A percentile compares a stretch with the other conserved stretches of the same genome.
Evolutionary conservation across 1,139 yeast genomes (phyloP).

Genomic region (Blastobotrys raffinosifermentans): DNA sequence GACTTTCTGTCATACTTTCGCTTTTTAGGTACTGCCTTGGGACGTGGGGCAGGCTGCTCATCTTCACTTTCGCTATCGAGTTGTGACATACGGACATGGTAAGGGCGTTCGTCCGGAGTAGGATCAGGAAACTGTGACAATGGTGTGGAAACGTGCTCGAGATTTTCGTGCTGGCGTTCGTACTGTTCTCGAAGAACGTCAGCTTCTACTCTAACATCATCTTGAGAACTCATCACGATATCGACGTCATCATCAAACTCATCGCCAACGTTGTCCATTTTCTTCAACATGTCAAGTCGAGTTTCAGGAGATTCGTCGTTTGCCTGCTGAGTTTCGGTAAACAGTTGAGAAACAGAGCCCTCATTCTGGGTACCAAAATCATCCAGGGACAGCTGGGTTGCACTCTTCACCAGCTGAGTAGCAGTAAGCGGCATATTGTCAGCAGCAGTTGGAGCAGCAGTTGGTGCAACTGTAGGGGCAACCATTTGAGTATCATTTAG

Average conservation of each 20-base stretch:
- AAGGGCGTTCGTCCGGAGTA: slow-evolving; percentile 17
- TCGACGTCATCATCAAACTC: not conserved
- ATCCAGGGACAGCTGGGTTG: too few relatives aligned
- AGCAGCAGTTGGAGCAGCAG: too few relatives aligned
- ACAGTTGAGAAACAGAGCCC: too few relatives aligned
- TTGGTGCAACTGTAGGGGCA: not conserved
- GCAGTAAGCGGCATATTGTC: too few relatives aligned
- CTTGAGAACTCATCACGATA: too few relatives aligned
- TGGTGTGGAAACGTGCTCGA: too few relatives aligned
- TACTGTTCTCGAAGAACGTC: slow-evolving; percentile 7
- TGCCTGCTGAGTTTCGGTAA: too few relatives aligned
- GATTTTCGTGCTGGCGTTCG: slow-evolving; percentile 7
- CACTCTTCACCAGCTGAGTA: too few relatives aligned
- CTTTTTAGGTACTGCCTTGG: slow-evolving; percentile 20
- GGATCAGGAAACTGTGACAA: slow-evolving; percentile 16
- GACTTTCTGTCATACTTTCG: slow-evolving; percentile 40
- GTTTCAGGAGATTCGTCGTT: slow-evolving; percentile 11
- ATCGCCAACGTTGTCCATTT: not conserved
- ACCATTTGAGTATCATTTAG: slow-evolving; percentile 13
- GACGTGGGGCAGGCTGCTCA: slow-evolving; percentile 34
- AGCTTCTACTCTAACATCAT: too few relatives aligned
- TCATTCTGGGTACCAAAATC: too few relatives aligned
- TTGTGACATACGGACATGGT: slow-evolving; percentile 36
- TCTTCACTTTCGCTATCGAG: too few relatives aligned
- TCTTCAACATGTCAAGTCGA: slow-evolving; percentile 8